Evolutionary conservation across 331 rosid species (phyloP), one percentile per base, ranked within the genome.

Genomic region (Prunus yedoensis): DNA sequence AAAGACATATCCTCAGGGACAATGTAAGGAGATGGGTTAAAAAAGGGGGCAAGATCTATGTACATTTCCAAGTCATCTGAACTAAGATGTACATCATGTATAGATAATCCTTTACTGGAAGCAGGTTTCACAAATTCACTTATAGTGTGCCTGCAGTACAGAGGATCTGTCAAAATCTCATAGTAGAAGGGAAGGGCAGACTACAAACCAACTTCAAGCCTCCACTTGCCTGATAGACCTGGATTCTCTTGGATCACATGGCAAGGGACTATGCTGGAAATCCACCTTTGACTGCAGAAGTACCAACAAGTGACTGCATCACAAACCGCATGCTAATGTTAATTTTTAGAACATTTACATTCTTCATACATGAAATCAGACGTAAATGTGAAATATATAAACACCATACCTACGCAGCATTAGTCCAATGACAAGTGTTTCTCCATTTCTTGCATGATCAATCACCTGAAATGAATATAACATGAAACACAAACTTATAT

Each of bases 1-100:
- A 92, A 74, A 75, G 96, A 94, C 97, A 94, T 94, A 75, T 94
- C 97, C 79, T 94, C 97, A 2, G 99, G 97, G 54, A 94, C 96
- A 70, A 94, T 84, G 81, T 92, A 91, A 3, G 97, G 97, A 53
- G 96, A 90, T 2, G 97, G 99, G 75, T 94, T 94, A 82, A 94
- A 78, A 87, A 84, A 94, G 32, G 97, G 97, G 56, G 88, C 88
- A 66, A 94, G 97, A 84, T 94, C 97, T 59, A 94, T 85, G 96
- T 89, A 94, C 99, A 92, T 94, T 85, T 92, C 97, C 75, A 90
- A 68, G 91, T 94, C 99, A 69, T 94, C 99, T 71, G 96, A 82
- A 78, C 87, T 90, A 20, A 90, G 87, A 83, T 85, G 85, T 83
- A 94, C 83, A 86, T 90, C 97, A 68, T 88, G 87, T 71, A 92